Conservation (phyloP, 495 filamentous ascomycete species). For the Xylaria curta region DNA sequence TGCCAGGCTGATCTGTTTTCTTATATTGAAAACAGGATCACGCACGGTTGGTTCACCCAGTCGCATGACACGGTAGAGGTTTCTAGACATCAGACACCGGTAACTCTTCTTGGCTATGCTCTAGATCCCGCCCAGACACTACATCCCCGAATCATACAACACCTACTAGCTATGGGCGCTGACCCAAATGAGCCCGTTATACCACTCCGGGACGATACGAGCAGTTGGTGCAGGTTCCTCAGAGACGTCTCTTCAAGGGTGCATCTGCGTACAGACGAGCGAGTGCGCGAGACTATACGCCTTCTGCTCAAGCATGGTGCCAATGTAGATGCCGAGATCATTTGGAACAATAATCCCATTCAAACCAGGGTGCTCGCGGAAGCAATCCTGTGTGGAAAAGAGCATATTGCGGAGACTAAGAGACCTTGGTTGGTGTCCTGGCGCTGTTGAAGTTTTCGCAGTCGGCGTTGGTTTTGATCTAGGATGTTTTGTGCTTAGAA, state of each 20-base stretch:
- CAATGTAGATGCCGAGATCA: not conserved
- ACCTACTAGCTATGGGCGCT: not conserved
- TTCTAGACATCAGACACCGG: not conserved
- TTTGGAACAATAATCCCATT: not conserved
- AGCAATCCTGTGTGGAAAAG: not conserved
- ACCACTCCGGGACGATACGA: not conserved
- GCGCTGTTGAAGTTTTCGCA: too few species aligned
- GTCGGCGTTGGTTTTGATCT: too few species aligned
- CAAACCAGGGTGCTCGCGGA: not conserved
- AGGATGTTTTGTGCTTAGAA: too few species aligned
- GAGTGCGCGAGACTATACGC: not conserved
- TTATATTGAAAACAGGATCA: not conserved
- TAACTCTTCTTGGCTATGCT: conserved; percentile 5
- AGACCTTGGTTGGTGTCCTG: not conserved
- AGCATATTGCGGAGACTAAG: not conserved
- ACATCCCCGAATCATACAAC: conserved; percentile 8
- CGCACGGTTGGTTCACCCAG: not conserved
- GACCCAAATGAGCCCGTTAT: not conserved
- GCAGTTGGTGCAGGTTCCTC: not conserved
- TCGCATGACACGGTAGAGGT: not conserved
- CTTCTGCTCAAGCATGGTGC: not conserved
- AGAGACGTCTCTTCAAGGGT: not conserved
- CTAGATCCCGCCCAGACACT: not conserved
- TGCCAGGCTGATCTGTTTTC: not conserved
- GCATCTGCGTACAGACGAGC: not conserved